These are phyloP conservation scores for Zygnema cylindricum DNA, from an alignment of 139 green algal species.

Conservation along the genomic window DNA sequence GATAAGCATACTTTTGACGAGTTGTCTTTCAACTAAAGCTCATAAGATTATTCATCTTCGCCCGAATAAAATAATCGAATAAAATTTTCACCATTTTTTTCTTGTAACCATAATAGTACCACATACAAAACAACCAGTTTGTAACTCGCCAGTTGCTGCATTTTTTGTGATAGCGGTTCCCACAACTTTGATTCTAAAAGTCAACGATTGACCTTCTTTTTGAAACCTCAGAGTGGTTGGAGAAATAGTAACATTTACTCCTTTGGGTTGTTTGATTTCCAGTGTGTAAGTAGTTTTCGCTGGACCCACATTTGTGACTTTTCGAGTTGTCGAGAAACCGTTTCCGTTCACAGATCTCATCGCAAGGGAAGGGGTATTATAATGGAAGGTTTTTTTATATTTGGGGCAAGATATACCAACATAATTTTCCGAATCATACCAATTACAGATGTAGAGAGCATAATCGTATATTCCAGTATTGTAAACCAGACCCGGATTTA, in stretches of 20 bases:
- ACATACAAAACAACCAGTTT: not conserved
- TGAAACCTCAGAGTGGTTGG: constrained; percentile 5
- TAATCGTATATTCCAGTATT: constrained; percentile 3
- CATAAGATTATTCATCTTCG: too few species aligned
- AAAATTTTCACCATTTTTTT: too few species aligned
- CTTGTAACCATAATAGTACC: too few species aligned
- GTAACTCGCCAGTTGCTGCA: not conserved
- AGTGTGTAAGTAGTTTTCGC: constrained; percentile 10
- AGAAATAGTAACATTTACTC: constrained; percentile 11
- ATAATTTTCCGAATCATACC: not conserved
- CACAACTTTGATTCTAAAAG: not conserved
- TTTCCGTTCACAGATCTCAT: constrained; percentile 24
- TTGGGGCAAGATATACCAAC: not conserved
- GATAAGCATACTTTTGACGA: too few species aligned
- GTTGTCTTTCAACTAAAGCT: too few species aligned
- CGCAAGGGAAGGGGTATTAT: constrained; percentile 11
- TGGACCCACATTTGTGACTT: constrained; percentile 14
- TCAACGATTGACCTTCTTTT: not conserved
- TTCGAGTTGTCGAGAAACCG: not conserved
- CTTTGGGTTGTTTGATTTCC: not conserved
- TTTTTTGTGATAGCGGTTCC: not conserved
- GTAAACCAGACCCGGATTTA: constrained; percentile 36
- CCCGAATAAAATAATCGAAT: not conserved
- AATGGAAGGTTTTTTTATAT: not conserved
- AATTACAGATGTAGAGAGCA: constrained; percentile 9